Conservation (phyloP, 2,329 filamentous ascomycete genomes). For the Alternaria postmessia region DNA sequence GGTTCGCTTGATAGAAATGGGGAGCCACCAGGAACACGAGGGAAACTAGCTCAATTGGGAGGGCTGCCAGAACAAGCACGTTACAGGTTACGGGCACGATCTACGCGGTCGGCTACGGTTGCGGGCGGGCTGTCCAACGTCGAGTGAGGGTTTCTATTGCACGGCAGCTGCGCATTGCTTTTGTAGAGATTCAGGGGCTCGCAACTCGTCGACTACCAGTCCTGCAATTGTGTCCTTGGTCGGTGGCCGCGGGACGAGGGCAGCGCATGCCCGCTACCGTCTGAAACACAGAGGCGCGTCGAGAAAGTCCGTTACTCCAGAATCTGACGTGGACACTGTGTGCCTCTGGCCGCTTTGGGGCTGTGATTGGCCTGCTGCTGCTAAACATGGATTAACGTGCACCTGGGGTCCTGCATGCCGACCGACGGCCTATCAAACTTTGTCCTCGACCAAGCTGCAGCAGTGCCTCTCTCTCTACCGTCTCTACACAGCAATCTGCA, state of each 20-base stretch:
- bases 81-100: constrained; percentile 29
- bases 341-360: constrained; percentile 8
- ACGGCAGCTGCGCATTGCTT: constrained; percentile 20
- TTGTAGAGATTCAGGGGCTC: constrained; percentile 26
- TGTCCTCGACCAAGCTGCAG: constrained; percentile 1
- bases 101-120: constrained; percentile 5
- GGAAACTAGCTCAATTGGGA: constrained; percentile 14
- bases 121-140: constrained; percentile 4
- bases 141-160: constrained; percentile 2
- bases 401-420: constrained; percentile 17
- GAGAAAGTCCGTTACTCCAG: constrained; percentile 26
- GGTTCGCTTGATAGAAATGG: constrained; percentile 29
- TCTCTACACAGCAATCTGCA: background rate
- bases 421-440: constrained; percentile 13
- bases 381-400: constrained; percentile 27
- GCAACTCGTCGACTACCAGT: background rate
- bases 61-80: constrained; percentile 20
- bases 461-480: background rate
- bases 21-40: constrained; percentile 23
- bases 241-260: constrained; percentile 27
- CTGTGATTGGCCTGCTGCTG: constrained; percentile 20
- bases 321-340: constrained; percentile 43
- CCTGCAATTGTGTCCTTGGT: constrained; percentile 26
- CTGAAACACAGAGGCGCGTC: constrained; percentile 47
- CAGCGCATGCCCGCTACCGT: constrained; percentile 20